Percentiles rank a stretch among this genome's conserved stretches.
Conservation (phyloP, 176 grass and related monocot genomes). For the Musa beccarii region DNA sequence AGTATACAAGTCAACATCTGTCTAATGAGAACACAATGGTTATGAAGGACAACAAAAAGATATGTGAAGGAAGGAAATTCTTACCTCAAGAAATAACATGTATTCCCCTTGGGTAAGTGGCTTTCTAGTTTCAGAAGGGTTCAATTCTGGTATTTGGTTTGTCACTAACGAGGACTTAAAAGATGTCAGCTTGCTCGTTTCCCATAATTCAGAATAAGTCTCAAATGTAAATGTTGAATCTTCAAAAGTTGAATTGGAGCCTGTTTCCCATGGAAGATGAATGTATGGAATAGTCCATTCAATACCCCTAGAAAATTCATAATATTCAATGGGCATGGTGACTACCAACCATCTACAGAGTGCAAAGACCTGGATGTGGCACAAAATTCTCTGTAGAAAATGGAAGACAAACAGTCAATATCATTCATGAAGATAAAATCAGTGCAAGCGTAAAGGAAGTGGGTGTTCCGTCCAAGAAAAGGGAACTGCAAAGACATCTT, state of each 20-base stretch:
- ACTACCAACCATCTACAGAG: conserved; percentile 70
- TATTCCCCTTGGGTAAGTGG: conserved; percentile 72
- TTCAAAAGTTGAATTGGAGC: conserved; percentile 45
- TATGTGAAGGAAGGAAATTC: background rate
- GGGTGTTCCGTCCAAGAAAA: background rate
- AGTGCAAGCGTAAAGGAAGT: background rate
- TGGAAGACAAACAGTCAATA: conserved; percentile 5
- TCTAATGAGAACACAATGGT: background rate
- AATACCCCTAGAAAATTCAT: conserved; percentile 75
- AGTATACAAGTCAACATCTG: background rate
- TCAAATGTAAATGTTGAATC: conserved; percentile 49
- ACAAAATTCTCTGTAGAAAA: conserved; percentile 67
- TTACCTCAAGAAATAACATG: conserved; percentile 65
- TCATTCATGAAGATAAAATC: background rate
- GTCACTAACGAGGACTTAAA: conserved; percentile 13
- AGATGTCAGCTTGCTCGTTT: conserved; percentile 31
- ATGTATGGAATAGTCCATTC: conserved; percentile 80
- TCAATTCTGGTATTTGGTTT: conserved; percentile 19
- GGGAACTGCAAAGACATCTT: background rate
- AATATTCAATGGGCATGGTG: conserved; percentile 76
- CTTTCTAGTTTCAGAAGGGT: conserved; percentile 29
- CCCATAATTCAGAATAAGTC: conserved; percentile 40
- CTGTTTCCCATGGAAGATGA: conserved; percentile 70
- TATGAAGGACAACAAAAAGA: background rate
- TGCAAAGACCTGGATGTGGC: conserved; percentile 84